Conservation (phyloP, 2,329 filamentous ascomycete species). For the Ophiognomonia clavigignenti-juglandacearum region DNA sequence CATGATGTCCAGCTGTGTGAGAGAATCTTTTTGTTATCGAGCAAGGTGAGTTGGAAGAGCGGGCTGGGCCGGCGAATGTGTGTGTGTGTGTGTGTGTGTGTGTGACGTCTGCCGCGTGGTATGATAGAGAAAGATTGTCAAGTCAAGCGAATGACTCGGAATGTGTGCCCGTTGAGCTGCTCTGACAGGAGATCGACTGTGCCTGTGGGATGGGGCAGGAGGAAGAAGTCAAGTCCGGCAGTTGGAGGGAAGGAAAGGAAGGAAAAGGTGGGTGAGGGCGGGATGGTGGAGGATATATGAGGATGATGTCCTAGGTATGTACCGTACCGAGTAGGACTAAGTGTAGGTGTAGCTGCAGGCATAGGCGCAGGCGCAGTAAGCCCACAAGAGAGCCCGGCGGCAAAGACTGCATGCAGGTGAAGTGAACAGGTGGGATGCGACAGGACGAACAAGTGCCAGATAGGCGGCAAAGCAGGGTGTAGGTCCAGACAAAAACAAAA, state of each 20-base stretch:
- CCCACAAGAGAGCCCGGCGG: conserved; percentile 16
- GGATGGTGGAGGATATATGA: conserved; percentile 28
- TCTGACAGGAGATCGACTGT: conserved; percentile 30
- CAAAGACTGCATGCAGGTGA: conserved; percentile 16
- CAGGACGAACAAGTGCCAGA: conserved; percentile 6
- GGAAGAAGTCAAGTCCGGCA: conserved; percentile 27
- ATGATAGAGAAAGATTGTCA: conserved; percentile 20
- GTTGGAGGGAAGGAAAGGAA: conserved; percentile 25
- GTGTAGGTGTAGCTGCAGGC: too few relatives aligned
- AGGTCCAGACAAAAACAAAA: neutral
- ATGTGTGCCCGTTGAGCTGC: conserved; percentile 27
- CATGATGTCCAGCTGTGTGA: conserved; percentile 34
- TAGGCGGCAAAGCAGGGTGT: conserved; percentile 13
- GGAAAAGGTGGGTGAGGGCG: conserved; percentile 20
- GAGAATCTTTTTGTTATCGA: conserved; percentile 9
- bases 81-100: too few relatives aligned
- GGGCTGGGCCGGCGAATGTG: conserved; percentile 10
- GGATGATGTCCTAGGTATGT: too few relatives aligned
- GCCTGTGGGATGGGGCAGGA: conserved; percentile 26
- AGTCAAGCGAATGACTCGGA: conserved; percentile 42
- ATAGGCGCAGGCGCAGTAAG: conserved; percentile 14
- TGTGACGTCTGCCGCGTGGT: conserved; percentile 8
- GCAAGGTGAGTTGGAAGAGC: conserved; percentile 3
- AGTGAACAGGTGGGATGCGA: conserved; percentile 8
- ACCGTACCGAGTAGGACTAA: too few relatives aligned